A percentile compares a stretch with the other conserved stretches of the same genome.
These are phyloP conservation scores for Irineochytrium annulatum DNA, from an alignment of 192 early-diverging fungal genomes.

Conservation along the genomic window DNA sequence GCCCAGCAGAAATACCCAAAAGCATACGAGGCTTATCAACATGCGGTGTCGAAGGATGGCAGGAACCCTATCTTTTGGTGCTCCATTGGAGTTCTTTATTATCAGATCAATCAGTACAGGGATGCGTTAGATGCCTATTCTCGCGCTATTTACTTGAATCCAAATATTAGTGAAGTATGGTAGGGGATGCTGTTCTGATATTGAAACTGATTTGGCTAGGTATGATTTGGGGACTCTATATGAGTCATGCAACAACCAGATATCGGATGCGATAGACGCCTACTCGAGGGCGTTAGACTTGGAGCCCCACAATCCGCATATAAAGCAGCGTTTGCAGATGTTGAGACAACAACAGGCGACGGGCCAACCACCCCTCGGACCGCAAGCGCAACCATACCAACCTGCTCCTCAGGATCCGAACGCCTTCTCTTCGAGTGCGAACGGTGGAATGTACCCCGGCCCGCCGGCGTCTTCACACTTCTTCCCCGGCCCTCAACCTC, in stretches of 20 bases:
- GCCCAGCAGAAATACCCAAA: conserved; percentile 88
- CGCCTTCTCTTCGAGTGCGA: background rate
- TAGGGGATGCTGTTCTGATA: conserved; percentile 34
- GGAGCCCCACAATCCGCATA: conserved; percentile 82
- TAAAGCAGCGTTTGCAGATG: conserved; percentile 69
- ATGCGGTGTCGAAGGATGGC: conserved; percentile 83
- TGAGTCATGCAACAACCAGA: conserved; percentile 96
- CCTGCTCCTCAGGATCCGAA: conserved; percentile 16
- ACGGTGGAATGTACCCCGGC: background rate
- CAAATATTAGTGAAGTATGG: conserved; percentile 96
- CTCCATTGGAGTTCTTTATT: conserved; percentile 97
- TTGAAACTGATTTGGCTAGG: conserved; percentile 19
- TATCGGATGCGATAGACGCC: conserved; percentile 93
- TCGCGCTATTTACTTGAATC: conserved; percentile 88
- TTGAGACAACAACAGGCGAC: conserved; percentile 36
- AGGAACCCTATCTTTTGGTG: conserved; percentile 97
- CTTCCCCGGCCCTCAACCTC: background rate
- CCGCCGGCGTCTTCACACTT: background rate
- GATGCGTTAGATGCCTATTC: conserved; percentile 98
- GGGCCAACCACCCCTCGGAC: conserved; percentile 14
- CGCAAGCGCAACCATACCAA: conserved; percentile 16
- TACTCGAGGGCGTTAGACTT: conserved; percentile 90
- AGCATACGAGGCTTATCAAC: conserved; percentile 97
- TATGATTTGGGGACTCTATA: conserved; percentile 93
- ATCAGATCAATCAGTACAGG: conserved; percentile 90